These are phyloP conservation scores for Moesziomyces parantarcticus DNA, from an alignment of 1,284 basidiomycete species.

Conservation along the genomic window DNA sequence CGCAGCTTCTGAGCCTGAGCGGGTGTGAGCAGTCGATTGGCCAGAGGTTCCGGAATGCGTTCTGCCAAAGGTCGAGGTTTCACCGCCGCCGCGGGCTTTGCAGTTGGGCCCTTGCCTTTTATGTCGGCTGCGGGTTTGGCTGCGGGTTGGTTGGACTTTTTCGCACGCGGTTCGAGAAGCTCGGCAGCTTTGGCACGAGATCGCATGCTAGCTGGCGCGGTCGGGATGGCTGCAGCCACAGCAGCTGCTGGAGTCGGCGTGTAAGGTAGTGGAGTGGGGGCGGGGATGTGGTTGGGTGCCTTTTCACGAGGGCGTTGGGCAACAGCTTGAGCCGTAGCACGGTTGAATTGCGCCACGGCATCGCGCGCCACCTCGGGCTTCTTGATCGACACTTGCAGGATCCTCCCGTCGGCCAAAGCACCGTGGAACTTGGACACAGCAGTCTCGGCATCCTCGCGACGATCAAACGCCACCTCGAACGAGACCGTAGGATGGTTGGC, in stretches of 20 bases:
- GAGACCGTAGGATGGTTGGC: conserved; percentile 56
- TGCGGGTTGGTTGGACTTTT: conserved; percentile 17
- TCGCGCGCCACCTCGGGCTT: conserved; percentile 37
- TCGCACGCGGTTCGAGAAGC: conserved; percentile 37
- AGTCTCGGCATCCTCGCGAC: conserved; percentile 42
- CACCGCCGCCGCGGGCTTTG: conserved; percentile 1
- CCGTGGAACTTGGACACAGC: conserved; percentile 63
- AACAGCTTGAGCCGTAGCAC: conserved; percentile 36
- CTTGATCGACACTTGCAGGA: conserved; percentile 56
- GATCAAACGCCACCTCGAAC: conserved; percentile 60
- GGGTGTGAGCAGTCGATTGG: conserved; percentile 43
- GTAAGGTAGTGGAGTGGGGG: conserved; percentile 38
- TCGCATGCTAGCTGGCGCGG: conserved; percentile 43
- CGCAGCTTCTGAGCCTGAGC: conserved; percentile 45
- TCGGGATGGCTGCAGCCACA: conserved; percentile 38
- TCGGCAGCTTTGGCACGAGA: conserved; percentile 20
- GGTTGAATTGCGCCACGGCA: conserved; percentile 35
- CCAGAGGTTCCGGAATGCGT: conserved; percentile 44
- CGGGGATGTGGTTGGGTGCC: conserved; percentile 30
- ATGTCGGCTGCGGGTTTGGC: not conserved
- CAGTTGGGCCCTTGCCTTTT: conserved; percentile 2
- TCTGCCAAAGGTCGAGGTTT: conserved; percentile 33
- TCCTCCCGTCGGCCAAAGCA: conserved; percentile 63
- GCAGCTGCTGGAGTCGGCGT: conserved; percentile 36
- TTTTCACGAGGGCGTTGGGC: conserved; percentile 41